Base-by-base conservation (phyloP, 495 filamentous ascomycete species). In the Tuber magnatum region DNA sequence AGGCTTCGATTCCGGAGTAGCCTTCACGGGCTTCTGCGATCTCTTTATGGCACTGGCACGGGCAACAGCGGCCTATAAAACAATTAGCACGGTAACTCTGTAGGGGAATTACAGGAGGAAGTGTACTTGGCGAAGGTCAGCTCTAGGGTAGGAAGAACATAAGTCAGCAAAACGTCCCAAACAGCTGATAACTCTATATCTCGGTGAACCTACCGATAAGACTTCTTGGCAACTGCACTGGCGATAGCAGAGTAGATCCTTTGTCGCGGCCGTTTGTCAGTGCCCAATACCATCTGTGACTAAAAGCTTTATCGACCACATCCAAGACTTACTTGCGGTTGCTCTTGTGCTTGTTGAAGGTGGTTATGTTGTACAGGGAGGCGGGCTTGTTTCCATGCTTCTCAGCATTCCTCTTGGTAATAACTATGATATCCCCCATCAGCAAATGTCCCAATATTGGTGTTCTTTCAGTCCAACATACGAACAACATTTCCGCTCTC, bases 211-310 rank as follows among this genome's bases (percentile, higher is more conserved):
- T 70, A 80, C 79, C 79, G 91, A 89, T 95, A 96, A 80, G 89
- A 87, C 84, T 88, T 87, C 89, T 92, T 94, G 82, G 93, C 92
- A 76, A 91, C 91, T 83, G 86, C 86, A 86, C 86, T 90, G 84
- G 91, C 94, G 82, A 98, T 90, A 79, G 88, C 86, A 86, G 90
- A 92, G 89, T 93, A 97, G 85, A 92, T 92, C 88, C 94, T 97
- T 82, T 71, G 79, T 44, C 73, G 24, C 61, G 76, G 69, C n/a
- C 39, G 12, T 51, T 75, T 56, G 79, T 71, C 44, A 79, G 41
- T 43, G 32, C n/a, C 32, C 42, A n/a, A 41, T 32, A 28, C 35
- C 18, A 65, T 72, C 71, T 73, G 40, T 69, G 2, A 38, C 10
- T 7, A 42, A 43, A 48, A 41, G 22, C 39, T 74, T 42, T 43